phyloP scores from a whole-genome alignment of 129 eudicot genomes.

The Pulicaria dysenterica region DNA sequence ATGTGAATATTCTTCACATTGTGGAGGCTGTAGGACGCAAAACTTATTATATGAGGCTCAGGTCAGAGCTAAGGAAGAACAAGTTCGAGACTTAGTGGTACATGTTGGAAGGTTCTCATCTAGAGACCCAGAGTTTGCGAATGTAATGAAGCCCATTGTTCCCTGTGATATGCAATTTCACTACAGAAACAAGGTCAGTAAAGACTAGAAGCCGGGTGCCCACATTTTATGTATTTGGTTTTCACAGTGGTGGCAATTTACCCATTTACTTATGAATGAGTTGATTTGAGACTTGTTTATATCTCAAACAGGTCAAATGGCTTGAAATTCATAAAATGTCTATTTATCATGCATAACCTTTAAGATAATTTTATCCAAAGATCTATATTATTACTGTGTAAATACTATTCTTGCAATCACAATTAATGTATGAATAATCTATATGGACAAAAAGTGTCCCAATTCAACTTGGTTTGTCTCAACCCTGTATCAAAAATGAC shows the following conservation, averaged over 20 bases:
- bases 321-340: background rate
- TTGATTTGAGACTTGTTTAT: background rate
- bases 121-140: slow-evolving; percentile 50
- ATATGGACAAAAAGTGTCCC: background rate
- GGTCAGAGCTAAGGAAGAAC: slow-evolving; percentile 81
- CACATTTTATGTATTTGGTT: background rate
- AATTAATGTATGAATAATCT: background rate
- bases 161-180: slow-evolving; percentile 91
- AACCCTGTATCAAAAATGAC: background rate
- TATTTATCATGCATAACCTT: background rate
- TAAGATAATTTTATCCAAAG: background rate
- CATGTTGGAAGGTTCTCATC: slow-evolving; percentile 81
- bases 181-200: slow-evolving; percentile 88
- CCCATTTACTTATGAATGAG: background rate
- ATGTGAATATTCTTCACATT: slow-evolving; percentile 81
- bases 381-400: background rate
- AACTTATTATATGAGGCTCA: slow-evolving; percentile 82
- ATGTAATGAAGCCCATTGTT: slow-evolving; percentile 80
- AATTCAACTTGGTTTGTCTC: background rate
- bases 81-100: slow-evolving; percentile 75
- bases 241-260: background rate
- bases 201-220: slow-evolving; percentile 8
- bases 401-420: background rate
- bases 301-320: background rate
- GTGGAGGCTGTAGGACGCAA: slow-evolving; percentile 97